Evolutionary conservation across 768 basidiomycete species (phyloP).

Genomic region (Mrakia gelida): DNA sequence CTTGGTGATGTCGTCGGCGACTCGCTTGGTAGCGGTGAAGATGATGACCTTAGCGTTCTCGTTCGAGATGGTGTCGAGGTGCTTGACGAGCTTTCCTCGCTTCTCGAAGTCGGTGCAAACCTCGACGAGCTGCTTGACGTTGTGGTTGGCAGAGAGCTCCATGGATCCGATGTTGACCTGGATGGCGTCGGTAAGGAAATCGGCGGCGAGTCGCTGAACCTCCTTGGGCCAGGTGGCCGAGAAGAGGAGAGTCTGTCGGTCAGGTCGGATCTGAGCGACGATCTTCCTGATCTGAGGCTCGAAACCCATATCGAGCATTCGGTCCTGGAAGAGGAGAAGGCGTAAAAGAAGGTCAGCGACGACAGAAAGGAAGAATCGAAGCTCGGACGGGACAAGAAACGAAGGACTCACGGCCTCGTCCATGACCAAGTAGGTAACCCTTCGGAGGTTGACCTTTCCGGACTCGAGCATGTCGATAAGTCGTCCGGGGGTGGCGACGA

Average conservation of each 20-base stretch:
- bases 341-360: not conserved
- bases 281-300: constrained; percentile 99
- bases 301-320: constrained; percentile 99
- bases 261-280: constrained; percentile 92
- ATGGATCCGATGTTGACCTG: constrained; percentile 99
- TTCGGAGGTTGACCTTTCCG: constrained; percentile 90
- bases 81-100: constrained; percentile 90
- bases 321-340: constrained; percentile 52
- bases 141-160: constrained; percentile 97
- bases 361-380: not conserved
- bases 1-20: constrained; percentile 98
- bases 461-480: constrained; percentile 98
- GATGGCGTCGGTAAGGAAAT: constrained; percentile 93
- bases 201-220: constrained; percentile 93
- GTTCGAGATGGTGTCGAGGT: constrained; percentile 89
- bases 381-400: not conserved
- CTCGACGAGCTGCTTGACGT: constrained; percentile 92
- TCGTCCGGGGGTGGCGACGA: constrained; percentile 99
- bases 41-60: constrained; percentile 99
- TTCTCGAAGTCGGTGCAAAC: constrained; percentile 98
- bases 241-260: constrained; percentile 98
- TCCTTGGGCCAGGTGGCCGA: constrained; percentile 99
- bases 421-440: constrained; percentile 96
- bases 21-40: constrained; percentile 88
- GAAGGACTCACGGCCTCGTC: constrained; percentile 66